A percentile compares a stretch with the other conserved stretches of the same genome.
phyloP scores from a whole-genome alignment of 2,329 filamentous ascomycete species.

The Aspergillus sp. region DNA sequence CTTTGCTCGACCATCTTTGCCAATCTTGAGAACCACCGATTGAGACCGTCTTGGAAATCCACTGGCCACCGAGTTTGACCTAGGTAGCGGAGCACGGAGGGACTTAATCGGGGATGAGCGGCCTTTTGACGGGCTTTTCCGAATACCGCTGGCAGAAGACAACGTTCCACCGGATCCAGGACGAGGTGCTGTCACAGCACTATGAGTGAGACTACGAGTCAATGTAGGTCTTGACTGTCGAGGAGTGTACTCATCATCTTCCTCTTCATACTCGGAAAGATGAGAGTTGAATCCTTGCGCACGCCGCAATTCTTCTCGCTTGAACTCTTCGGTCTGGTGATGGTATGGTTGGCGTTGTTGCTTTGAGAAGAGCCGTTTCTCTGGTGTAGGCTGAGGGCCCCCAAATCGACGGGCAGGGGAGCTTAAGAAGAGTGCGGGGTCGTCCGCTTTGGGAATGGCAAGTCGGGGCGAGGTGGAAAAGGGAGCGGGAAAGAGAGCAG shows the following conservation, averaged over 20 bases:
- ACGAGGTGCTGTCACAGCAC: constrained; percentile 36
- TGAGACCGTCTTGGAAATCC: constrained; percentile 41
- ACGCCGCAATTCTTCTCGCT: constrained; percentile 46
- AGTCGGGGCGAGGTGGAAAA: constrained; percentile 52
- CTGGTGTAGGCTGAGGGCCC: constrained; percentile 39
- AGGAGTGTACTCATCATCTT: constrained; percentile 42
- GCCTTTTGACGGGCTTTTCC: constrained; percentile 49
- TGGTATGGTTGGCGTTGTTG: constrained; percentile 51
- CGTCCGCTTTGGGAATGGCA: constrained; percentile 45
- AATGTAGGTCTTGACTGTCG: constrained; percentile 40
- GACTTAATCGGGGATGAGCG: constrained; percentile 48
- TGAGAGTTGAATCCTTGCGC: constrained; percentile 35
- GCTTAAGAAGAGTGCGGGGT: constrained; percentile 53
- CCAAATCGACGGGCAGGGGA: constrained; percentile 55
- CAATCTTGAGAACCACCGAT: constrained; percentile 53
- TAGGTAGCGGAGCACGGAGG: constrained; percentile 37
- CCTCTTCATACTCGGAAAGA: constrained; percentile 35
- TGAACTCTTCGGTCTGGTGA: constrained; percentile 54
- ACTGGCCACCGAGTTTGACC: constrained; percentile 38
- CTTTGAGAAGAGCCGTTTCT: constrained; percentile 31
- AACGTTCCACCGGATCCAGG: constrained; percentile 39
- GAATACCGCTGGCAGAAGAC: constrained; percentile 41
- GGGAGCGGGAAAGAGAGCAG: constrained; percentile 46
- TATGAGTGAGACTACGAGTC: constrained; percentile 48
- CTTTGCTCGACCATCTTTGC: constrained; percentile 53